phyloP scores from a whole-genome alignment of 1,139 yeast genomes.

The Arxiozyma telluris region DNA sequence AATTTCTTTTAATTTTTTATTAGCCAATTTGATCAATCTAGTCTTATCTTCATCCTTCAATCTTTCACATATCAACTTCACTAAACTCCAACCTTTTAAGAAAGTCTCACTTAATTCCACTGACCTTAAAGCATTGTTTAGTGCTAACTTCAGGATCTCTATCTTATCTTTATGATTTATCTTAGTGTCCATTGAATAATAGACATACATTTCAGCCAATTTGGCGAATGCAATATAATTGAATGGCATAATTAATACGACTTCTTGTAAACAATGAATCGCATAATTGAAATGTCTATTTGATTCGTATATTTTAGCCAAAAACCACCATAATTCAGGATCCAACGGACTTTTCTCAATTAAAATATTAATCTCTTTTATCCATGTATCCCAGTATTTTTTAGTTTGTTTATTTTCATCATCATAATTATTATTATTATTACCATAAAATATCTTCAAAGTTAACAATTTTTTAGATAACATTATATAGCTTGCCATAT shows the following conservation, averaged over 20 bases:
- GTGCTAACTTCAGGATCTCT: constrained; percentile 31
- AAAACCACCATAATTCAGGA: constrained; percentile 66
- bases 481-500: constrained; percentile 22
- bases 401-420: background rate
- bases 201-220: constrained; percentile 22
- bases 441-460: constrained; percentile 10
- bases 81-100: constrained; percentile 70
- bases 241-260: constrained; percentile 54
- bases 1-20: constrained; percentile 31
- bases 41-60: constrained; percentile 21
- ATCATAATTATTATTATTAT: background rate
- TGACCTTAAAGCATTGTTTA: constrained; percentile 55
- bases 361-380: constrained; percentile 16
- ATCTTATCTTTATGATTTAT: constrained; percentile 9
- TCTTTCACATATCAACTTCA: constrained; percentile 37
- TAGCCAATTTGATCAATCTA: constrained; percentile 30
- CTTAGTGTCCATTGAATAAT: constrained; percentile 13
- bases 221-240: constrained; percentile 57
- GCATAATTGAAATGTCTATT: constrained; percentile 64
- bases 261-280: constrained; percentile 58
- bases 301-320: constrained; percentile 51
- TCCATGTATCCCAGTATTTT: background rate
- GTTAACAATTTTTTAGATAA: constrained; percentile 23
- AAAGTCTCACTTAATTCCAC: constrained; percentile 68
- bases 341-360: constrained; percentile 51